Evolutionary conservation across 345 rosid species (phyloP), one percentile per base, ranked within the genome.

Genomic region (Eucalyptus camaldulensis): DNA sequence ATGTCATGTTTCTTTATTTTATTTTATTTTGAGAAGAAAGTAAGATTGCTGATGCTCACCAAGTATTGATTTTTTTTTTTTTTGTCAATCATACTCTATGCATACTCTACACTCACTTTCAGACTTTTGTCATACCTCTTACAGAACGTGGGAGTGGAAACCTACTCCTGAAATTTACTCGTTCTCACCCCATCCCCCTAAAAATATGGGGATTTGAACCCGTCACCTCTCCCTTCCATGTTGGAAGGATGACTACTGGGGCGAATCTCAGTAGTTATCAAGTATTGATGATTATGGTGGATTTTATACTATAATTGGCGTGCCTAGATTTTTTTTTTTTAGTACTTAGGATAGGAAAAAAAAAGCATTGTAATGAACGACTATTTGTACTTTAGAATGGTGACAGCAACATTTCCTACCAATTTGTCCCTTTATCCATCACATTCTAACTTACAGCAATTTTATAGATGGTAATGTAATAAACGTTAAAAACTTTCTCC

Each of bases 361-460:
- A 69, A 69, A 8, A 8, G 43, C 80, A 8, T 17, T n/a, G 6
- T 67, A 31, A 67, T 29, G 40, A 67, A 67, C 6, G 4, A 29
- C 2, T 4, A 13, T 2, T 6, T 1, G 33, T 11, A 58, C 0
- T 58, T 25, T 25, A 27, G 7, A 60, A 25, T 60, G 3, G 2
- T 60, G n/a, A 25, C 67, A 1, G 10, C 76, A 69, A 69, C 80
- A 8, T 69, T 69, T 16, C 12, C 43, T 8, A 69, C 43, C 31
- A 31, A 69, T 69, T 67, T 67, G 80, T 8, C 80, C 31, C 31
- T 67, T 67, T 67, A 4, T 67, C 22, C 43, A 3, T 25, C 9
- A 31, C 24, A 31, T 67, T 15, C 1, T 33, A 14, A 33, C 7
- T 33, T 31, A 33, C 1, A 9, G 44, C 13, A 69, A 33, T 33